phyloP scores from a whole-genome alignment of 2,329 filamentous ascomycete species.

The Colletotrichum sp. region DNA sequence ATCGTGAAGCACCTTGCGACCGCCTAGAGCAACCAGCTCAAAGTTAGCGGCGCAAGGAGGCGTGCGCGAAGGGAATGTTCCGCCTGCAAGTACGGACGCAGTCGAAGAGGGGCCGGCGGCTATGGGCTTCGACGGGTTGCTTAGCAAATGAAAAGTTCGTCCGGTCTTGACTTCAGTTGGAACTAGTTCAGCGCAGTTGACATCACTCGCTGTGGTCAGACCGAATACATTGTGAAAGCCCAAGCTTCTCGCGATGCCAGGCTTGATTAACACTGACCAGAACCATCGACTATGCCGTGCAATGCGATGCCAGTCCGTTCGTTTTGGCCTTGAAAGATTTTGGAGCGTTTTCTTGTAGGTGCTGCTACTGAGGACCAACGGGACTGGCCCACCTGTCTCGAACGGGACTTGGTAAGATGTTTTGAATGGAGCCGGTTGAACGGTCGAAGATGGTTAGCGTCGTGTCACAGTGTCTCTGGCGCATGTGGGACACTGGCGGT shows the following conservation, averaged over 20 bases:
- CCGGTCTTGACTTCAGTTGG: background rate
- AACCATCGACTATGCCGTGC: background rate
- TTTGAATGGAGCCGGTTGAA: constrained; percentile 1
- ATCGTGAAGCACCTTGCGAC: background rate
- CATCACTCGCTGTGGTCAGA: background rate
- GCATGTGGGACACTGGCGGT: constrained; percentile 15
- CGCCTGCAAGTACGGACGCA: background rate
- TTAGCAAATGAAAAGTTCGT: background rate
- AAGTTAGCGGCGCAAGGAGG: background rate
- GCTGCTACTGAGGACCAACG: background rate
- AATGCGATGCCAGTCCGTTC: background rate
- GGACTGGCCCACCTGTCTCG: background rate
- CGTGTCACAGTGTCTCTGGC: constrained; percentile 5
- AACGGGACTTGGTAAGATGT: background rate
- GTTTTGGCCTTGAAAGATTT: background rate
- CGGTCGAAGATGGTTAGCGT: constrained; percentile 12
- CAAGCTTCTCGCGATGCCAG: background rate
- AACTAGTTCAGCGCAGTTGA: background rate
- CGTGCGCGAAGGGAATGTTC: background rate
- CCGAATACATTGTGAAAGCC: background rate
- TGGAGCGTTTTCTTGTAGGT: background rate
- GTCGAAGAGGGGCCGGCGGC: background rate
- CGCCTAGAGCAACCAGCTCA: background rate
- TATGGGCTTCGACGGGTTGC: background rate
- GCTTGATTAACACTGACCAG: background rate